Evolutionary conservation across 352 stramenopile species (phyloP), one percentile per base, ranked within the genome.

Genomic region (Globisporangium nodosum): DNA sequence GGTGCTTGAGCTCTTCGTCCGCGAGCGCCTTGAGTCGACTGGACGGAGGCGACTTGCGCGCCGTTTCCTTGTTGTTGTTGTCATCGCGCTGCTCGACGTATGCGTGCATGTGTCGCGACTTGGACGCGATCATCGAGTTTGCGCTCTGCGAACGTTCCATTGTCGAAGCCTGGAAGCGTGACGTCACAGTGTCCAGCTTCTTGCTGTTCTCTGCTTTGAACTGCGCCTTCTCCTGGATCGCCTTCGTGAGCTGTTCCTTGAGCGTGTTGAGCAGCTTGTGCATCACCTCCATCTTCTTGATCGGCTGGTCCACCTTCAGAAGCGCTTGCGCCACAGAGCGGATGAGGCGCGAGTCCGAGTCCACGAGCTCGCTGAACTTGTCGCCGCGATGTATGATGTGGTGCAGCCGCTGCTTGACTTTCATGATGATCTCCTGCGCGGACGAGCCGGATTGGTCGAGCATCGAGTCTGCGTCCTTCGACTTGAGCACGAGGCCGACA

Each of bases 381-480:
- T 94, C 86, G 42, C 74, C 84, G 27, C 81, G 82, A 50, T 96
- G 86, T 50, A 96, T 89, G 57, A 96, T 92, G 53, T 81, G 78
- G 64, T 96, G 86, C 52, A 96, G 71, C 7, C 84, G 84, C 67
- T 94, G 83, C 71, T 96, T 96, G 9, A 96, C 86, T 39, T 76
- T 74, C 81, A 96, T 89, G 40, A 96, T 96, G 48, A 92, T 96
- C 65, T 92, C 86, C 55, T 96, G 86, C 0, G 82, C 96, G 42
- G 97, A 97, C 31, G 98, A 98, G 2, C 96, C 96, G 16, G 91
- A 98, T 59, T 98, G 96, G 76, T 99, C 98, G 20, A 99, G 80
- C 96, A 99, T 99, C 52, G 97, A 96, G 61, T 96, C 86, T 6
- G 84, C 86, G 42, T 94, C 84, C 52, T 96, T 94, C 3, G 86